Percentiles rank a stretch among this genome's conserved stretches.
phyloP scores from a whole-genome alignment of 345 rosid genomes.

The Linum lewisii region DNA sequence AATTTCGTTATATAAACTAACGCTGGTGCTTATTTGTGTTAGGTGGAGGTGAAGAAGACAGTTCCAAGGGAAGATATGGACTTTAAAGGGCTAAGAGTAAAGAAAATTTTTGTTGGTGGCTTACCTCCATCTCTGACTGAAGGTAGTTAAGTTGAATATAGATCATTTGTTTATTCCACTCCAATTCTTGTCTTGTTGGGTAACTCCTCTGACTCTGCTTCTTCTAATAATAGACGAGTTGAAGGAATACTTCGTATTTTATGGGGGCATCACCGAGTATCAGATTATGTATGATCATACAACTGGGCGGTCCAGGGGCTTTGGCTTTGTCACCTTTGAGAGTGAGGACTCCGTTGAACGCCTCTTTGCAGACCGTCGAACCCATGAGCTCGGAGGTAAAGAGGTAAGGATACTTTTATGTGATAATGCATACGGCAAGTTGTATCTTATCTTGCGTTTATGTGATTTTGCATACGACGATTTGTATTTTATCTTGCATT shows the following conservation, averaged over 20 bases:
- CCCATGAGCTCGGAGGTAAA: slow-evolving; percentile 25
- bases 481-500: too few relatives aligned
- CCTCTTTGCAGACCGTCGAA: slow-evolving; percentile 16
- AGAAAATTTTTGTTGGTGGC: slow-evolving; percentile 27
- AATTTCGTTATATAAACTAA: neutral
- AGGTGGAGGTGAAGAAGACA: slow-evolving; percentile 30
- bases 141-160: slow-evolving; percentile 9
- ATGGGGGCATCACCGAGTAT: slow-evolving; percentile 19
- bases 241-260: slow-evolving; percentile 19
- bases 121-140: slow-evolving; percentile 20
- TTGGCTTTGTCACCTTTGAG: slow-evolving; percentile 28
- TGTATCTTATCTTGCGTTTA: too few relatives aligned
- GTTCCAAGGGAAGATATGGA: slow-evolving; percentile 25
- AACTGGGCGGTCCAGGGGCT: slow-evolving; percentile 29
- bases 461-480: too few relatives aligned
- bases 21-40: slow-evolving; percentile 5
- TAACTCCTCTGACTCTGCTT: neutral
- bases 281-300: slow-evolving; percentile 25
- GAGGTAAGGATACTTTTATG: slow-evolving; percentile 9
- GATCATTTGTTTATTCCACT: neutral
- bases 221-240: slow-evolving; percentile 16
- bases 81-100: slow-evolving; percentile 12
- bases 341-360: slow-evolving; percentile 22
- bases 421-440: too few relatives aligned
- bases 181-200: neutral